Evolutionary conservation across 176 grass and related monocot species (phyloP).

Genomic region (Cenchrus fungigraminus): DNA sequence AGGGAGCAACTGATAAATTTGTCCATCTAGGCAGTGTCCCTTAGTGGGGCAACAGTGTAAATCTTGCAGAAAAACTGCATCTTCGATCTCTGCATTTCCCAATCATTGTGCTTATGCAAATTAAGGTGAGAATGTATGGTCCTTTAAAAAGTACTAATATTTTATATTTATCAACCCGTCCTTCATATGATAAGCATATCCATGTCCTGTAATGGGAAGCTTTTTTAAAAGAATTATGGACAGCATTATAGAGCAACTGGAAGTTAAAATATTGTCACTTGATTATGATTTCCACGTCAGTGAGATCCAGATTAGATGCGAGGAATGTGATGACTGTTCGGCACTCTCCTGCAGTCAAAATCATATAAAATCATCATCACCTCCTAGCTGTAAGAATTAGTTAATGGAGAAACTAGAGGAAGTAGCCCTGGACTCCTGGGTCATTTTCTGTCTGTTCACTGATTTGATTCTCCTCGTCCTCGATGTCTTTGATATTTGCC

Average conservation of each 20-base stretch:
- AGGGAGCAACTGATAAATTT: not conserved
- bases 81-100: not conserved
- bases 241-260: conserved; percentile 9
- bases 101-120: conserved; percentile 1
- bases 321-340: conserved; percentile 33
- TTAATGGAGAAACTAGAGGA: not conserved
- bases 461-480: not conserved
- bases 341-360: conserved; percentile 18
- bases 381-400: not conserved
- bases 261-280: conserved; percentile 25
- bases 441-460: not conserved
- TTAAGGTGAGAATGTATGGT: not conserved
- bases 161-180: not conserved
- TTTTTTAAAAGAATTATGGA: not conserved
- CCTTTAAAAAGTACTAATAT: not conserved
- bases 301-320: not conserved
- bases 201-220: not conserved
- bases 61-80: not conserved
- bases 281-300: conserved; percentile 9
- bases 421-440: not conserved
- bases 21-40: not conserved
- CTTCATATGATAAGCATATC: not conserved
- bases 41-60: not conserved
- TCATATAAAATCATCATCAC: conserved; percentile 10
- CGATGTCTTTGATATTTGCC: not conserved